Conservation (phyloP, 345 rosid genomes). For the Corchorus capsularis region DNA sequence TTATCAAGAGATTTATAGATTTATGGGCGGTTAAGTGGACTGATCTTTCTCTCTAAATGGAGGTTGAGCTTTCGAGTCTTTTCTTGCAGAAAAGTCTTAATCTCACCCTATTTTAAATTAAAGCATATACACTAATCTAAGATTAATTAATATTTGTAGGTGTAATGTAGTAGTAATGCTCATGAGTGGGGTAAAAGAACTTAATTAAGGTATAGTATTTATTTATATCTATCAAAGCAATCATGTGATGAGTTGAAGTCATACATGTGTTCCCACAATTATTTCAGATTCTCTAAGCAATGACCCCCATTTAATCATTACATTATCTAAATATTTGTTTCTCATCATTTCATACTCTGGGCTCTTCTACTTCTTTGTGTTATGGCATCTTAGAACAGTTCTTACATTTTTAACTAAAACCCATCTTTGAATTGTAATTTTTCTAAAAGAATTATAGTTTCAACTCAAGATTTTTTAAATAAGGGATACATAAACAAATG, state of each 20-base stretch:
- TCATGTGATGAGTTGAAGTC: slow-evolving; percentile 21
- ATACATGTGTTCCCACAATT: slow-evolving; percentile 18
- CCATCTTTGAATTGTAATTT: no score
- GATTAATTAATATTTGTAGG: background rate
- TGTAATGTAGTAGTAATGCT: slow-evolving; percentile 1
- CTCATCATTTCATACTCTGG: background rate
- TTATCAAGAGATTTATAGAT: no score
- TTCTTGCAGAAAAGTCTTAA: background rate
- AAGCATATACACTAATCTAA: background rate
- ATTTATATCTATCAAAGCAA: slow-evolving; percentile 3
- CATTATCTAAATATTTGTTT: slow-evolving; percentile 14
- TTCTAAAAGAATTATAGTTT: no score
- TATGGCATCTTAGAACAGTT: background rate
- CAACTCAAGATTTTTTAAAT: no score
- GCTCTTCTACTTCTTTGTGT: background rate
- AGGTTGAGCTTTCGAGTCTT: background rate
- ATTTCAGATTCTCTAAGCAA: slow-evolving; percentile 21
- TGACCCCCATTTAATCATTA: slow-evolving; percentile 19
- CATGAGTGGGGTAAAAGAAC: background rate
- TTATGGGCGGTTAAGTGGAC: background rate
- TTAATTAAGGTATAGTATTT: background rate
- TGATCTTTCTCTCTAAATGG: background rate
- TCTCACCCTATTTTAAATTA: background rate
- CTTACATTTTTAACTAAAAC: no score
- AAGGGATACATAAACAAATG: no score